These are phyloP conservation scores for Glomus cerebriforme DNA, from an alignment of 192 early-diverging fungal species.

Conservation along the genomic window DNA sequence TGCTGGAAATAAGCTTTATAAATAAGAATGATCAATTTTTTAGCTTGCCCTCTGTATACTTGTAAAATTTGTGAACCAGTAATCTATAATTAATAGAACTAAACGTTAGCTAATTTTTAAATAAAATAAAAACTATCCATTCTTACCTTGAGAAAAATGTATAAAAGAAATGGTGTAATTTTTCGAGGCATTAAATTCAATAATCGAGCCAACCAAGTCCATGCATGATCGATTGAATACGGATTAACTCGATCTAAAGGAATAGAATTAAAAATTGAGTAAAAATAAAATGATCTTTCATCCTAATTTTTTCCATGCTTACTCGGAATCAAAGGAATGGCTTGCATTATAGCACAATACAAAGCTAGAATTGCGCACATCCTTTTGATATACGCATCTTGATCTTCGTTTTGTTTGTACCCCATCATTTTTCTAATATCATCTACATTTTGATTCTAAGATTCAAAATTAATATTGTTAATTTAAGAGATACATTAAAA, in stretches of 20 bases:
- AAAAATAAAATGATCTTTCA: background rate
- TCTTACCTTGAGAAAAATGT: conserved; percentile 4
- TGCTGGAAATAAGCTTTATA: background rate
- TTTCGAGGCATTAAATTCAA: conserved; percentile 66
- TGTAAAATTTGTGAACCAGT: background rate
- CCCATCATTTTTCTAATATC: conserved; percentile 46
- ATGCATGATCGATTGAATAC: conserved; percentile 60
- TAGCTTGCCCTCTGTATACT: background rate
- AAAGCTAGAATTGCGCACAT: conserved; percentile 70
- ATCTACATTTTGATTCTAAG: conserved; percentile 33
- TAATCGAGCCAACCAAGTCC: conserved; percentile 73
- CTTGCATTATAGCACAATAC: conserved; percentile 70
- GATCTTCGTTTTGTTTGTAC: conserved; percentile 53
- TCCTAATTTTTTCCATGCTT: background rate
- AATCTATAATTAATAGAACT: background rate
- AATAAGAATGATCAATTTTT: background rate
- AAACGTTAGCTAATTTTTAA: background rate
- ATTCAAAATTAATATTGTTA: background rate
- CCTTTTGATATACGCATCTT: conserved; percentile 57
- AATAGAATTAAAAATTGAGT: background rate
- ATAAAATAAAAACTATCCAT: background rate
- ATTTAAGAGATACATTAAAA: conserved; percentile 2
- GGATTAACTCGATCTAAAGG: conserved; percentile 30
- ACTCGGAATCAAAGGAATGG: conserved; percentile 38
- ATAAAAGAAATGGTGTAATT: conserved; percentile 56